Evolutionary conservation across 2,329 filamentous ascomycete genomes (phyloP), one percentile per base, ranked within the genome.

Genomic region (Beauveria caledonica): DNA sequence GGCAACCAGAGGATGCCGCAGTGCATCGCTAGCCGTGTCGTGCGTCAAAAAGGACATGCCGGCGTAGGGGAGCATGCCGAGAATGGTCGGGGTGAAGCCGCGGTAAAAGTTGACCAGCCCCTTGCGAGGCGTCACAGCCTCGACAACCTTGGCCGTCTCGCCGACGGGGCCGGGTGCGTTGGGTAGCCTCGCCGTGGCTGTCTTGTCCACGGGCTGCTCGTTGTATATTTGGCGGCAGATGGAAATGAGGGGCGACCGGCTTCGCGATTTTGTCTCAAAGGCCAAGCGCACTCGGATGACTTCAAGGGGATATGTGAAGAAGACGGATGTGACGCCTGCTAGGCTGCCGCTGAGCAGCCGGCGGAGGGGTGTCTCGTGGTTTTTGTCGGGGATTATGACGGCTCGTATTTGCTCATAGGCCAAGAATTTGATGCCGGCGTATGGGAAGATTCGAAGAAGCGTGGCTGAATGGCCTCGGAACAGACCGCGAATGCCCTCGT

Each of bases 41-140:
- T 99, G 94, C 0, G 91, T 96, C 45, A 99, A 82, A 76, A 99
- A 99, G 1, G 92, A 96, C 69, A 95, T 87, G 67, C 94, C 94
- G 1, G 94, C 94, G 70, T 99, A 99, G 0, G 94, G 94, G 1
- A 99, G 78, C 93, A 99, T 99, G 67, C 94, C 94, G 62, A 95
- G 80, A 5, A 99, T 74, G 0, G 94, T 97, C 0, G 93, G 90
- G 0, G 86, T 85, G 73, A 99, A 99, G 54, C 94, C 94, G 53
- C 94, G 86, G 75, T 97, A 99, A 73, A 99, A 99, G 73, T 99
- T 99, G 60, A 85, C 75, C 1, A 97, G 72, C 4, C 93, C 93
- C 11, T 80, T 81, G 27, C 78, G 80, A 0, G 89, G 87, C 3
- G 71, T 78, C 1, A 85, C 76, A 0, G 76, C 72, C 13, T 76